These are phyloP conservation scores for Yamadazyma paraphyllophila DNA, from an alignment of 805 yeast species.

Conservation along the genomic window DNA sequence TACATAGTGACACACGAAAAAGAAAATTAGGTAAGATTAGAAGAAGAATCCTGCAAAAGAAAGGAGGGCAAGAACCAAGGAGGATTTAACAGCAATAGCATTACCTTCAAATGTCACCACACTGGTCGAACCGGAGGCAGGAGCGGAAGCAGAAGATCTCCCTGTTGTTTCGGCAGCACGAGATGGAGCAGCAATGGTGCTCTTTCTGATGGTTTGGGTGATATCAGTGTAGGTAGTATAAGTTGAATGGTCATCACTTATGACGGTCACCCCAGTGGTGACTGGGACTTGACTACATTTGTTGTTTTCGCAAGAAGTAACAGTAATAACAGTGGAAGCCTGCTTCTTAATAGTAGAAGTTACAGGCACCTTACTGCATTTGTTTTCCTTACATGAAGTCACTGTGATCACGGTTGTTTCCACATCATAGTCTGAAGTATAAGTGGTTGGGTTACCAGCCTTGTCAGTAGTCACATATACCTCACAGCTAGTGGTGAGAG, in stretches of 20 bases:
- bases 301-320: constrained; percentile 35
- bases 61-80: constrained; percentile 2
- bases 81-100: neutral
- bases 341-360: constrained; percentile 21
- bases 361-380: constrained; percentile 26
- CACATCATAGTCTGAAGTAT: constrained; percentile 9
- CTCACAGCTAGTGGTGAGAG: constrained; percentile 14
- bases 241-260: constrained; percentile 17
- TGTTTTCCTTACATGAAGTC: constrained; percentile 34
- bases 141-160: neutral
- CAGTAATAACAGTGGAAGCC: constrained; percentile 34
- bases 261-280: constrained; percentile 31
- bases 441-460: constrained; percentile 7
- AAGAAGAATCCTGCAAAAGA: constrained; percentile 9
- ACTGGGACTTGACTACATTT: constrained; percentile 27
- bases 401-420: constrained; percentile 32
- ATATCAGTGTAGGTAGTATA: constrained; percentile 16
- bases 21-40: neutral
- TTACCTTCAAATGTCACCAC: constrained; percentile 5
- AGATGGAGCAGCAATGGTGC: neutral
- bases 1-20: neutral
- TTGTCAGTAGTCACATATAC: constrained; percentile 12
- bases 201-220: neutral
- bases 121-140: constrained; percentile 3
- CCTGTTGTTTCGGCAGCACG: neutral